phyloP scores from a whole-genome alignment of 495 filamentous ascomycete species.

The Penicillium subrubescens region DNA sequence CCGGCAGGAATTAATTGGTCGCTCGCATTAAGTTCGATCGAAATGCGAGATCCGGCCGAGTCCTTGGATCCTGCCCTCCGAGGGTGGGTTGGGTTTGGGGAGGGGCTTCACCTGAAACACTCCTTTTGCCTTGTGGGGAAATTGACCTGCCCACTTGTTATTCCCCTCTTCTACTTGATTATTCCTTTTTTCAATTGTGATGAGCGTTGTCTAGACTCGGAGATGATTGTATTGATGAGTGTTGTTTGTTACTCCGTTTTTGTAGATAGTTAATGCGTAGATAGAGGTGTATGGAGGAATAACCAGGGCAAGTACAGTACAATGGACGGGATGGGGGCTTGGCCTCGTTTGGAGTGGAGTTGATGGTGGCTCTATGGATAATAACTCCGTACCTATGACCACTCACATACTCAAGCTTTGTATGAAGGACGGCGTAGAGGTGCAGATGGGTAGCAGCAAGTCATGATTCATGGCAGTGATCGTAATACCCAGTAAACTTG shows the following conservation, averaged over 20 bases:
- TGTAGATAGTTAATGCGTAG: not conserved
- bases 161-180: no score
- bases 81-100: not conserved
- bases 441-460: not conserved
- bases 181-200: not conserved
- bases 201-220: not conserved
- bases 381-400: not conserved
- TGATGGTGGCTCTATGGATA: not conserved
- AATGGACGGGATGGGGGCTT: not conserved
- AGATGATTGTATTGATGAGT: not conserved
- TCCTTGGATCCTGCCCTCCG: not conserved
- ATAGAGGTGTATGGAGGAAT: not conserved
- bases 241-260: not conserved
- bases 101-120: constrained; percentile 13
- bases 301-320: not conserved
- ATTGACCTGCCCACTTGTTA: not conserved
- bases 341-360: not conserved
- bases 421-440: not conserved
- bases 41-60: constrained; percentile 24
- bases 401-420: not conserved
- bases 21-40: constrained; percentile 10
- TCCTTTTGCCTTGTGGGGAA: constrained; percentile 16
- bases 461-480: not conserved
- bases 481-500: not conserved
- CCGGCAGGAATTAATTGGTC: constrained; percentile 7